A percentile compares a stretch with the other conserved stretches of the same genome.
Evolutionary conservation across 2,329 filamentous ascomycete genomes (phyloP).

Genomic region (Seiridium unicorne): DNA sequence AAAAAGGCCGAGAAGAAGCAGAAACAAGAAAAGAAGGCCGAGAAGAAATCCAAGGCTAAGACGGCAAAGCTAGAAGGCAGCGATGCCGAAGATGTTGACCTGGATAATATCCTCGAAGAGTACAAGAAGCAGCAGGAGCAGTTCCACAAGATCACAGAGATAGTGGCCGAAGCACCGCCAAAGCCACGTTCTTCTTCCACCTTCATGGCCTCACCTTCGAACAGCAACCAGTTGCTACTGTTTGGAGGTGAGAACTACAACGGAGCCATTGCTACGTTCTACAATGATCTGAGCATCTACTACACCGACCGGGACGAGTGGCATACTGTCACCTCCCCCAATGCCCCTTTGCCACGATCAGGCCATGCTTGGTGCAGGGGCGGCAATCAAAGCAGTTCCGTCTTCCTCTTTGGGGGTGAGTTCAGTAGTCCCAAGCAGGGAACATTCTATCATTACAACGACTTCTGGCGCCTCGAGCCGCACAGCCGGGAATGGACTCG

Average conservation of each 20-base stretch:
- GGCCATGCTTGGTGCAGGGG: slow-evolving; percentile 95
- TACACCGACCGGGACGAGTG: slow-evolving; percentile 85
- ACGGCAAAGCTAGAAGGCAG: slow-evolving; percentile 73
- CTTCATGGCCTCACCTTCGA: slow-evolving; percentile 80
- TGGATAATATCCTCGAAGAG: slow-evolving; percentile 89
- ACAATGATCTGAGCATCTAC: slow-evolving; percentile 66
- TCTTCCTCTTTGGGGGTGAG: slow-evolving; percentile 95
- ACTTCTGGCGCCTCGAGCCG: slow-evolving; percentile 93
- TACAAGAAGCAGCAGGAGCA: slow-evolving; percentile 92
- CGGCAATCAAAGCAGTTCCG: slow-evolving; percentile 73
- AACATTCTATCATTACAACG: slow-evolving; percentile 98
- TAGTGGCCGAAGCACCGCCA: slow-evolving; percentile 67
- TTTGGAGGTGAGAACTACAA: slow-evolving; percentile 98
- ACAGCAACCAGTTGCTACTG: slow-evolving; percentile 82
- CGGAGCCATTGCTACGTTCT: slow-evolving; percentile 76
- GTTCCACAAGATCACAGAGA: slow-evolving; percentile 91
- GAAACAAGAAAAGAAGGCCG: slow-evolving; percentile 86
- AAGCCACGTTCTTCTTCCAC: slow-evolving; percentile 77
- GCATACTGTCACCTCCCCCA: slow-evolving; percentile 86
- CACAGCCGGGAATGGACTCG: slow-evolving; percentile 85
- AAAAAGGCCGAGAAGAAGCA: slow-evolving; percentile 61
- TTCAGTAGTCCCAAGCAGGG: slow-evolving; percentile 92
- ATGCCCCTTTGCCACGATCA: slow-evolving; percentile 84
- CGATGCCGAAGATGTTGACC: slow-evolving; percentile 87
- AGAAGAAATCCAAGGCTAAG: slow-evolving; percentile 77